Evolutionary conservation across 495 filamentous ascomycete genomes (phyloP).

Genomic region (Penicillium verhagenii): DNA sequence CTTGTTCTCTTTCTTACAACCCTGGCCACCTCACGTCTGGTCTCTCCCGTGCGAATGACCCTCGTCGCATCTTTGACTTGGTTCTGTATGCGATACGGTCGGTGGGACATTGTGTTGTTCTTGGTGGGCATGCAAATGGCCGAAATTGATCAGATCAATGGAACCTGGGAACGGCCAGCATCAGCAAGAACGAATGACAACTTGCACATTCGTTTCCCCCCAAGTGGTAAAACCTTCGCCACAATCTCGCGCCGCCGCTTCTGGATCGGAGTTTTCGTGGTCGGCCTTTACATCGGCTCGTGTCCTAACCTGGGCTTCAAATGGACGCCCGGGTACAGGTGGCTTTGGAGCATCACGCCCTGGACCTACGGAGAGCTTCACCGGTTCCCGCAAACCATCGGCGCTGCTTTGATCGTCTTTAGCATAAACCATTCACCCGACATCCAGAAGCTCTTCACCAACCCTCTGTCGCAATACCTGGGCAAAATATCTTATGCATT

Average conservation of each 20-base stretch:
- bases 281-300: slow-evolving; percentile 46
- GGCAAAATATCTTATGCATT: slow-evolving; percentile 62
- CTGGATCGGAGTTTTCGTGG: slow-evolving; percentile 51
- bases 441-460: slow-evolving; percentile 55
- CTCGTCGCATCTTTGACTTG: slow-evolving; percentile 45
- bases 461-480: slow-evolving; percentile 58
- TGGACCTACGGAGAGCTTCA: slow-evolving; percentile 43
- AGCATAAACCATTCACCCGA: slow-evolving; percentile 52
- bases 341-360: slow-evolving; percentile 42
- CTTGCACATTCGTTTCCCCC: slow-evolving; percentile 19
- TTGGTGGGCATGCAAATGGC: slow-evolving; percentile 59
- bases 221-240: slow-evolving; percentile 29
- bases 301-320: slow-evolving; percentile 43
- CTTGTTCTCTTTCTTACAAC: slow-evolving; percentile 63
- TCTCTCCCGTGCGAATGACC: slow-evolving; percentile 43
- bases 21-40: slow-evolving; percentile 53
- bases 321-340: slow-evolving; percentile 46
- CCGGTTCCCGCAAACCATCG: slow-evolving; percentile 49
- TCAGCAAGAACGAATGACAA: slow-evolving; percentile 14
- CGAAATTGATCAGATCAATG: slow-evolving; percentile 54
- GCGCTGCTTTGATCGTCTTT: slow-evolving; percentile 55
- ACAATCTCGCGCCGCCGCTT: slow-evolving; percentile 47
- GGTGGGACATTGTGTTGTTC: slow-evolving; percentile 61
- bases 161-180: slow-evolving; percentile 35
- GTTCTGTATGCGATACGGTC: slow-evolving; percentile 58